These are phyloP conservation scores for Colletotrichum camelliae DNA, from an alignment of 2,329 filamentous ascomycete species.

Conservation along the genomic window DNA sequence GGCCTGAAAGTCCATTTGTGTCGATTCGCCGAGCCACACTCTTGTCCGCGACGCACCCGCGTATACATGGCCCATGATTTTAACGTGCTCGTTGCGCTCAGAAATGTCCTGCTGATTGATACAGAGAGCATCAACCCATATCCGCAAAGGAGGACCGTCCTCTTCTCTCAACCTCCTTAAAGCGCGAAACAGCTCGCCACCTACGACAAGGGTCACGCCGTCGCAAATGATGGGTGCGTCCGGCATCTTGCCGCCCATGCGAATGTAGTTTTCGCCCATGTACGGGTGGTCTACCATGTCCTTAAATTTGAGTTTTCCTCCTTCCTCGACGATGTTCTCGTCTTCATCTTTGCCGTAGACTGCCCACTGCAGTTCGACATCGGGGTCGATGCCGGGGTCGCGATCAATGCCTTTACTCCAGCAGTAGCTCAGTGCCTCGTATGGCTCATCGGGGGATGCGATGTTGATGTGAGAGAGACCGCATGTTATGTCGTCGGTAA, in stretches of 20 bases:
- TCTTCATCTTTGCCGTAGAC: not conserved
- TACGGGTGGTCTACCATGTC: constrained; percentile 27
- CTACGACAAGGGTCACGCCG: not conserved
- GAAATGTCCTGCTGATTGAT: constrained; percentile 16
- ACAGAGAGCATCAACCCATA: constrained; percentile 21
- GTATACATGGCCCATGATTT: constrained; percentile 15
- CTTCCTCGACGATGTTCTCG: not conserved
- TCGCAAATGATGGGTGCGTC: constrained; percentile 10
- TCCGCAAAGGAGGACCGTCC: not conserved
- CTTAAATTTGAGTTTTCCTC: not conserved
- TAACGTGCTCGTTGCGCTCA: constrained; percentile 20
- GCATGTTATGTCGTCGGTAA: not conserved
- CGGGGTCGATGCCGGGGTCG: not conserved
- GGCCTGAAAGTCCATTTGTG: constrained; percentile 1
- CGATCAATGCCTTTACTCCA: constrained; percentile 21
- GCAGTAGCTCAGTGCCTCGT: constrained; percentile 28
- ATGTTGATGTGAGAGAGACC: not conserved
- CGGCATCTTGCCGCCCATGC: constrained; percentile 3
- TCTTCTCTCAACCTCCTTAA: not conserved
- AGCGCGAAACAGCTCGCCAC: constrained; percentile 14
- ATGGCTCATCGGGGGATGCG: not conserved
- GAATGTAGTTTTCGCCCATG: constrained; percentile 4
- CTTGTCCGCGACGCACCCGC: constrained; percentile 1
- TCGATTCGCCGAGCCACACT: constrained; percentile 19
- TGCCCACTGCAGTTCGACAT: not conserved